phyloP scores from a whole-genome alignment of 2,329 filamentous ascomycete species.

The Talaromyces pinophilus region DNA sequence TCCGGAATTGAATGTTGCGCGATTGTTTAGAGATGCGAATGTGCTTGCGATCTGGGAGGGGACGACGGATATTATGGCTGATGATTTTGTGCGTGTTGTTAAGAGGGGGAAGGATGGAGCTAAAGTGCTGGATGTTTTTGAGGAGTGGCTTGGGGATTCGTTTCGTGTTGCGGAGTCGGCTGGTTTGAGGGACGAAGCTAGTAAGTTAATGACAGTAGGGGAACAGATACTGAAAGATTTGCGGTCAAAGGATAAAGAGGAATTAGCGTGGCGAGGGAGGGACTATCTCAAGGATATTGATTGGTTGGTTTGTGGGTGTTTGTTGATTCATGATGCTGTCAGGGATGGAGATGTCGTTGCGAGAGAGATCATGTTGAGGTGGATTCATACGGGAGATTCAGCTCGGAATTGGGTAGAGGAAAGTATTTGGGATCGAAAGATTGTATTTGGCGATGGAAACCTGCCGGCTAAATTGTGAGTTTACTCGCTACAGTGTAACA shows the following conservation, averaged over 20 bases:
- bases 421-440: conserved; percentile 22
- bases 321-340: conserved; percentile 36
- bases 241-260: conserved; percentile 26
- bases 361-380: conserved; percentile 27
- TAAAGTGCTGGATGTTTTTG: conserved; percentile 30
- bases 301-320: conserved; percentile 33
- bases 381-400: conserved; percentile 17
- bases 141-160: conserved; percentile 48
- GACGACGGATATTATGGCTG: conserved; percentile 68
- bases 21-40: conserved; percentile 64
- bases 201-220: conserved; percentile 48
- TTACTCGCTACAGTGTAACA: background rate
- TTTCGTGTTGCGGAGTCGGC: conserved; percentile 30
- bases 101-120: conserved; percentile 4
- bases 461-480: conserved; percentile 17
- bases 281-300: conserved; percentile 34
- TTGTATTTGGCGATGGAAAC: conserved; percentile 21
- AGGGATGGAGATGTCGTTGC: conserved; percentile 34
- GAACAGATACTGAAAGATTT: conserved; percentile 30
- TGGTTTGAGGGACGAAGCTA: conserved; percentile 27
- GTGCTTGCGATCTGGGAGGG: conserved; percentile 63
- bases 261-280: conserved; percentile 32
- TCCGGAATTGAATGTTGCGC: conserved; percentile 64
- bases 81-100: conserved; percentile 46
- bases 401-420: conserved; percentile 15